Conservation (phyloP, 345 rosid genomes). For the Populus euphratica region DNA sequence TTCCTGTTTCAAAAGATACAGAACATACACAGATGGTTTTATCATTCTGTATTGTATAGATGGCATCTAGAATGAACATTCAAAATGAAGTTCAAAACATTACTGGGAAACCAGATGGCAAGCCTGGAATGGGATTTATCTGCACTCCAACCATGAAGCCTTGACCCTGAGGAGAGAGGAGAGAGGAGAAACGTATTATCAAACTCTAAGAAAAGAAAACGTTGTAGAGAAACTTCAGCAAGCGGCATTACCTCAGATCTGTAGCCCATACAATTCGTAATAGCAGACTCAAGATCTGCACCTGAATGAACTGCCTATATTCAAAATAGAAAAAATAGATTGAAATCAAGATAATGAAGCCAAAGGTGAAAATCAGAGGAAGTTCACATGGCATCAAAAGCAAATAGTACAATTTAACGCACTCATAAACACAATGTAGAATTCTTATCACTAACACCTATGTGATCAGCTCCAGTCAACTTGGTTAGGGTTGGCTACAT, state of each 20-base stretch:
- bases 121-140: conserved; percentile 76
- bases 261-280: conserved; percentile 95
- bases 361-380: conserved; percentile 9
- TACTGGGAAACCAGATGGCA: conserved; percentile 94
- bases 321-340: background rate
- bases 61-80: conserved; percentile 13
- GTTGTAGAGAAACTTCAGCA: background rate
- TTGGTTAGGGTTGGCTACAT: background rate
- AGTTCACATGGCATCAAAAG: conserved; percentile 1
- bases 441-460: background rate
- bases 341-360: conserved; percentile 1
- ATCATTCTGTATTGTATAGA: conserved; percentile 13
- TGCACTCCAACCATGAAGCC: conserved; percentile 99
- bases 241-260: conserved; percentile 53
- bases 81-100: conserved; percentile 29
- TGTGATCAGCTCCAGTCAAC: background rate
- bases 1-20: conserved; percentile 45
- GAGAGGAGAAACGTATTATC: conserved; percentile 16
- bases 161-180: conserved; percentile 60
- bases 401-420: background rate
- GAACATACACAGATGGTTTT: conserved; percentile 6
- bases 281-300: conserved; percentile 97
- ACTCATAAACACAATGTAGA: background rate
- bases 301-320: conserved; percentile 98
- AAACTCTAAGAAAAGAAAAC: conserved; percentile 17